phyloP scores from a whole-genome alignment of 1,284 basidiomycete species.

The Gymnopus androsaceus region DNA sequence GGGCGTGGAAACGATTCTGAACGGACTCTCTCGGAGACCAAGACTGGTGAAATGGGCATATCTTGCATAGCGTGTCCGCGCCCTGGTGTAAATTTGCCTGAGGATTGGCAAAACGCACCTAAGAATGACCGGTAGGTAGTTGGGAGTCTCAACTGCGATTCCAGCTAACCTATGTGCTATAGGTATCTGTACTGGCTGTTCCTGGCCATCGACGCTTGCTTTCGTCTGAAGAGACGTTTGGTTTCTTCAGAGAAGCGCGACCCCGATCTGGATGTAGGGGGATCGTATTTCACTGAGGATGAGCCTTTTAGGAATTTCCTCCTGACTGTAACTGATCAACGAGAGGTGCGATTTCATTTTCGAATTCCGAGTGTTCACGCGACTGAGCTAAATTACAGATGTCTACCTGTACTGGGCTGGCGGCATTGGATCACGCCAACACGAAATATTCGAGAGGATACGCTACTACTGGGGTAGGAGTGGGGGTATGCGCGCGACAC shows the following conservation, averaged over 20 bases:
- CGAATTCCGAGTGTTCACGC: neutral
- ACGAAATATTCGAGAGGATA: slow-evolving; percentile 6
- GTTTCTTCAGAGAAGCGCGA: neutral
- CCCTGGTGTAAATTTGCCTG: slow-evolving; percentile 21
- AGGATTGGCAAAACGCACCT: slow-evolving; percentile 15
- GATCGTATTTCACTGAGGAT: slow-evolving; percentile 4
- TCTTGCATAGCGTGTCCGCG: slow-evolving; percentile 23
- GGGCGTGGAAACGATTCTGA: slow-evolving; percentile 22
- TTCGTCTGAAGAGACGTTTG: neutral
- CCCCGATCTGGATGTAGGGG: neutral
- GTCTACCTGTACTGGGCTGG: too few relatives aligned
- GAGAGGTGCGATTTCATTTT: neutral
- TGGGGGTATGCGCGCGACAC: neutral
- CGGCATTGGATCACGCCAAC: too few relatives aligned
- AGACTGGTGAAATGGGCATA: slow-evolving; percentile 11
- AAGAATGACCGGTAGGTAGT: neutral
- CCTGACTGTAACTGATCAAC: slow-evolving; percentile 1
- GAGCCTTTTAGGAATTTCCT: too few relatives aligned
- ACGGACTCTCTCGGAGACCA: slow-evolving; percentile 6
- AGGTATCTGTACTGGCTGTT: neutral
- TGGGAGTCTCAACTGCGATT: neutral
- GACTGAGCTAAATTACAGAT: neutral
- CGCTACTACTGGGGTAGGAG: neutral
- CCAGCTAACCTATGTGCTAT: neutral
- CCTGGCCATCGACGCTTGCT: slow-evolving; percentile 6